Evolutionary conservation across 805 yeast species (phyloP).

Genomic region (Metschnikowia borealis): DNA sequence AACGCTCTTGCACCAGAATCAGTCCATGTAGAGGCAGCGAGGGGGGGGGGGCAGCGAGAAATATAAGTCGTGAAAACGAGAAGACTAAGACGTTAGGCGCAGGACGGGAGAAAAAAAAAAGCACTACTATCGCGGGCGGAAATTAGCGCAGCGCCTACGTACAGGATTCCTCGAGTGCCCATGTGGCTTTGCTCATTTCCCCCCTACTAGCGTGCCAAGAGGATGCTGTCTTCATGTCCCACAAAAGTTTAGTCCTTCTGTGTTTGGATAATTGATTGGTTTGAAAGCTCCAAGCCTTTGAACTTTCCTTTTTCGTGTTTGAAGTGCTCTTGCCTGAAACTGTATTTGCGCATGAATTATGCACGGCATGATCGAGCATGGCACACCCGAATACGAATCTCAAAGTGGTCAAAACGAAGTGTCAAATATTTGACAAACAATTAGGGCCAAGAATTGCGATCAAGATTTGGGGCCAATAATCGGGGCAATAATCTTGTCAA

Average conservation of each 20-base stretch:
- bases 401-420: too few relatives aligned
- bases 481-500: too few relatives aligned
- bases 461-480: too few relatives aligned
- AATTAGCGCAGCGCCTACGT: constrained; percentile 1
- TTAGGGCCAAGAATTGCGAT: too few relatives aligned
- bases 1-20: not conserved
- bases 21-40: not conserved
- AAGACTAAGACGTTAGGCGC: not conserved
- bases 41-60: not conserved
- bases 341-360: not conserved
- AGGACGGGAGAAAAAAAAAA: not conserved
- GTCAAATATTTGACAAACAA: too few relatives aligned
- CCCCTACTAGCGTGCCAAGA: not conserved
- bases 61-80: not conserved
- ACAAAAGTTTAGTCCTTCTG: not conserved
- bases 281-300: not conserved
- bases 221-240: not conserved
- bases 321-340: not conserved
- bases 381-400: not conserved
- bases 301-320: not conserved
- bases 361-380: constrained; percentile 1
- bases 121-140: not conserved
- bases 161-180: constrained; percentile 1
- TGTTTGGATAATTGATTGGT: not conserved
- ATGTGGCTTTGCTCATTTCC: not conserved